Evolutionary conservation across 2,329 filamentous ascomycete species (phyloP).

Genomic region (Talaromyces pinophilus): DNA sequence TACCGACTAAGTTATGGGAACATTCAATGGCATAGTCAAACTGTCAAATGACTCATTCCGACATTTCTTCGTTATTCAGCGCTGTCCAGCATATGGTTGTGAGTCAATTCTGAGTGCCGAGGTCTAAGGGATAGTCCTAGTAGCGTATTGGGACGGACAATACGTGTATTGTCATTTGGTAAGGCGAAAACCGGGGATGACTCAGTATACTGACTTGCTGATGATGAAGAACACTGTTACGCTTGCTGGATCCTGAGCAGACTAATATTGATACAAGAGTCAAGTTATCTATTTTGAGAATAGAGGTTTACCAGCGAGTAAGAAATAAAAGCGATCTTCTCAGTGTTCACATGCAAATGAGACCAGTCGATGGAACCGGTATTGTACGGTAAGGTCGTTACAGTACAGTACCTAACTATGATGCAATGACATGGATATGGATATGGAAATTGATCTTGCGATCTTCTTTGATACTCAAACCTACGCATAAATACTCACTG

Average conservation of each 20-base stretch:
- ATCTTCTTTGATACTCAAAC: background rate
- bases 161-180: slow-evolving; percentile 16
- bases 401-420: background rate
- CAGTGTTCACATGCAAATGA: slow-evolving; percentile 20
- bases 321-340: background rate
- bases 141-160: background rate
- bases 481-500: background rate
- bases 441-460: slow-evolving; percentile 10
- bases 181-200: slow-evolving; percentile 24
- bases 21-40: background rate
- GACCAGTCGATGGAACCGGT: background rate
- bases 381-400: slow-evolving; percentile 15
- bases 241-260: no score
- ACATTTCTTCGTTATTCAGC: slow-evolving; percentile 16
- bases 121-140: slow-evolving; percentile 14
- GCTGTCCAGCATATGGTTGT: background rate
- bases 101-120: slow-evolving; percentile 18
- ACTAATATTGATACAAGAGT: no score
- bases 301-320: no score
- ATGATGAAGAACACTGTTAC: no score
- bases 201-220: no score
- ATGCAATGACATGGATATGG: slow-evolving; percentile 8
- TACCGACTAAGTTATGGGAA: no score
- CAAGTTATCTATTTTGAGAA: no score
- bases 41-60: slow-evolving; percentile 16